phyloP scores from a whole-genome alignment of 2,329 filamentous ascomycete species.

The Penicillium sp. region DNA sequence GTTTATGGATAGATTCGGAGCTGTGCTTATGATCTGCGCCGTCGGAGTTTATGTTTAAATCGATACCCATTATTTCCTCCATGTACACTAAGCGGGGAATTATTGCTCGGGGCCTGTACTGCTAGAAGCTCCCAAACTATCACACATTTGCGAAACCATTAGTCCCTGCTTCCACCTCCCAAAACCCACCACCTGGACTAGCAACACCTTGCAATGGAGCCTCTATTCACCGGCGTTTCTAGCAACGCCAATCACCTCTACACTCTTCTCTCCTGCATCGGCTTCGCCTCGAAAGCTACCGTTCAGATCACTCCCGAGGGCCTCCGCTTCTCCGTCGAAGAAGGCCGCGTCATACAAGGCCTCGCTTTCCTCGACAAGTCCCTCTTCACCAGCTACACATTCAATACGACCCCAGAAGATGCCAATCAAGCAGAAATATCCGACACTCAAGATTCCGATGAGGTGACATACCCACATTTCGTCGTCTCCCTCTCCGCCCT shows the following conservation, averaged over 20 bases:
- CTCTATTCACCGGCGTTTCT: slow-evolving; percentile 62
- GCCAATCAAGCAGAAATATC: slow-evolving; percentile 12
- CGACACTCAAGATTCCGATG: slow-evolving; percentile 41
- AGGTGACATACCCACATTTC: slow-evolving; percentile 64
- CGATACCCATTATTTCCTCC: slow-evolving; percentile 26
- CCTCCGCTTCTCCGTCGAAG: slow-evolving; percentile 83
- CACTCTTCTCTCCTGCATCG: slow-evolving; percentile 62
- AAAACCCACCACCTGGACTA: slow-evolving; percentile 1
- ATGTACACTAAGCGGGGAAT: slow-evolving; percentile 40
- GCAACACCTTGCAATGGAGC: slow-evolving; percentile 28
- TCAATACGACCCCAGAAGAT: slow-evolving; percentile 52
- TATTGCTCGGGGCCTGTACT: slow-evolving; percentile 29
- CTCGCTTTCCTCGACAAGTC: slow-evolving; percentile 83
- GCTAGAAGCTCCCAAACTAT: slow-evolving; percentile 32
- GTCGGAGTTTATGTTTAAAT: slow-evolving; percentile 94
- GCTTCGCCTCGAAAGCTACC: slow-evolving; percentile 60
- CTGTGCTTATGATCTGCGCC: slow-evolving; percentile 98
- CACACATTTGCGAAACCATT: slow-evolving; percentile 13
- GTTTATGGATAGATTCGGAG: slow-evolving; percentile 68
- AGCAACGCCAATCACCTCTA: slow-evolving; percentile 63
- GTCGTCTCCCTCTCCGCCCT: slow-evolving; percentile 84
- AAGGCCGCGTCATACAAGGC: slow-evolving; percentile 87
- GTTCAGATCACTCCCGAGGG: slow-evolving; percentile 81
- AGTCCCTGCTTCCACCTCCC: background rate
- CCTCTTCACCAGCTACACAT: slow-evolving; percentile 83